These are phyloP conservation scores for Pugionium dolabratum DNA, from an alignment of 345 rosid genomes.

Conservation along the genomic window DNA sequence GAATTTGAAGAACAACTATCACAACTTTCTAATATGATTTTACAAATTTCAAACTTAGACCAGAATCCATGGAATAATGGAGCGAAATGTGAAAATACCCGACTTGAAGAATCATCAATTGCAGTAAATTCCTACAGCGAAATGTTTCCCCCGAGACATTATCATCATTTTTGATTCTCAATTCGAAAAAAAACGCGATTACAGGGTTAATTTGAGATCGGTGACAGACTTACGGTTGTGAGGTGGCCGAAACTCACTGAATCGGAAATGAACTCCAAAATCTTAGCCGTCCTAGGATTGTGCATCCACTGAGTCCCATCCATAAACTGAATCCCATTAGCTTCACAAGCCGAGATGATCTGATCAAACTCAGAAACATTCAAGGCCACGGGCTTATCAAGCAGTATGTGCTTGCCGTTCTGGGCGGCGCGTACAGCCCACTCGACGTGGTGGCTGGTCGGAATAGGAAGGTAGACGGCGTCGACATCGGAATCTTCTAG, in stretches of 20 bases:
- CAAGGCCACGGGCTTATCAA: slow-evolving; percentile 78
- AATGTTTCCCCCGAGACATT: background rate
- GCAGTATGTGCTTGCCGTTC: slow-evolving; percentile 70
- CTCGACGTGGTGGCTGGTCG: slow-evolving; percentile 67
- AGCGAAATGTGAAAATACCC: background rate
- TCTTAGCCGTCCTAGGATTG: slow-evolving; percentile 58
- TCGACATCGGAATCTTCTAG: slow-evolving; percentile 72
- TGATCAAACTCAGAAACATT: slow-evolving; percentile 59
- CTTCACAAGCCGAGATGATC: slow-evolving; percentile 63
- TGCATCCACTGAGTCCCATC: slow-evolving; percentile 96
- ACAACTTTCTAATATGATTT: no score
- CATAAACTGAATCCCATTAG: slow-evolving; percentile 72
- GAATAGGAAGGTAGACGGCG: slow-evolving; percentile 76
- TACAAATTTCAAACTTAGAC: no score
- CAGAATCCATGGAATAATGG: no score
- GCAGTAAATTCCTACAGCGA: background rate
- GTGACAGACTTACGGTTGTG: slow-evolving; percentile 45
- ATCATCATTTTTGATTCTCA: background rate
- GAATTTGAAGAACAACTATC: no score
- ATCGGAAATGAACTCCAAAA: slow-evolving; percentile 55
- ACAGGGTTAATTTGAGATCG: background rate
- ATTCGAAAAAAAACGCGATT: background rate
- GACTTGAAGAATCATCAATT: background rate
- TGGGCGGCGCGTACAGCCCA: slow-evolving; percentile 71
- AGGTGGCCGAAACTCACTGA: slow-evolving; percentile 58